Conservation (phyloP, 108 stramenopile species). For the Aurantiochytrium sp. region DNA sequence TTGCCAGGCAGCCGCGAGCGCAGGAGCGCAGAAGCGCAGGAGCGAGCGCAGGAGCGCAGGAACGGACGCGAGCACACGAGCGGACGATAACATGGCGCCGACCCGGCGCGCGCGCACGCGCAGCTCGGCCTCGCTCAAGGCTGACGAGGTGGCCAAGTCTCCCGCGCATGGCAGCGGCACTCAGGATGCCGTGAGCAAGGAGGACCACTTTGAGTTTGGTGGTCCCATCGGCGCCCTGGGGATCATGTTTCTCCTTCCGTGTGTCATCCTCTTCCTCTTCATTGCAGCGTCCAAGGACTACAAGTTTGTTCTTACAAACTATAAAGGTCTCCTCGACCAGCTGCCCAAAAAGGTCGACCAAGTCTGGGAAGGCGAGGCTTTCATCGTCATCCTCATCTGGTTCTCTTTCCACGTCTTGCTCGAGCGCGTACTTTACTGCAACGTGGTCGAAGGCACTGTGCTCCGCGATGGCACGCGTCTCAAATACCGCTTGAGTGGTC, state of each 20-base stretch:
- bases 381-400: constrained; percentile 56
- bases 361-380: constrained; percentile 41
- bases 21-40: no score
- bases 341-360: constrained; percentile 18
- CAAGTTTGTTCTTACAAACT: constrained; percentile 18
- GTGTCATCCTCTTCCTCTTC: constrained; percentile 62
- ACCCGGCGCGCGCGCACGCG: no score
- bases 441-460: constrained; percentile 58
- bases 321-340: constrained; percentile 12
- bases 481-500: constrained; percentile 81
- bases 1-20: no score
- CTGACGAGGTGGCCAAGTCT: no score
- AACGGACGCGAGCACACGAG: no score
- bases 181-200: no score
- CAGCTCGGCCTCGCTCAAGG: no score
- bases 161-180: no score
- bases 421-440: constrained; percentile 71
- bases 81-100: no score
- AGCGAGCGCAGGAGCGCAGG: no score
- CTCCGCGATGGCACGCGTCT: constrained; percentile 50
- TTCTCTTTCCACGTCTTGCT: constrained; percentile 73
- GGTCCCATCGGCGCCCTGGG: constrained; percentile 75
- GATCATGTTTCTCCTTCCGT: constrained; percentile 63
- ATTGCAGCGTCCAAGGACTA: constrained; percentile 32
- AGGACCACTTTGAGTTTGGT: constrained; percentile 76